Evolutionary conservation across 139 green algal species (phyloP).

Genomic region (Yamagishiella unicocca): DNA sequence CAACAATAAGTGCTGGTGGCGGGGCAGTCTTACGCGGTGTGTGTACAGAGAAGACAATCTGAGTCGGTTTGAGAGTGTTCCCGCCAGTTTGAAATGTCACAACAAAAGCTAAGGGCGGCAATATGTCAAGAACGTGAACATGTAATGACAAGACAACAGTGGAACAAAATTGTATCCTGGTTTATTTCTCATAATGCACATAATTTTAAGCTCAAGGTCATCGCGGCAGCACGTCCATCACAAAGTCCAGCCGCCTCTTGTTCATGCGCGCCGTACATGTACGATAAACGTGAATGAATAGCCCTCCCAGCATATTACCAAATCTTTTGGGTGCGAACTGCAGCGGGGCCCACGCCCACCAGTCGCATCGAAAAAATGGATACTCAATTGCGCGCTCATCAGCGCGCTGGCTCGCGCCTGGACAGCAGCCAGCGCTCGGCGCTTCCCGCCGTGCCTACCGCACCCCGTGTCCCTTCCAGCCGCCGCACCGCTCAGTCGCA

Average conservation of each 20-base stretch:
- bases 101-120: too few relatives aligned
- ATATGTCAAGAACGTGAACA: too few relatives aligned
- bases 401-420: conserved; percentile 25
- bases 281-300: background rate
- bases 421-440: conserved; percentile 11
- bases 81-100: too few relatives aligned
- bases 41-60: too few relatives aligned
- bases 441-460: conserved; percentile 2
- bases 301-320: background rate
- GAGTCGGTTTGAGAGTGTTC: too few relatives aligned
- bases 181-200: too few relatives aligned
- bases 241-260: background rate
- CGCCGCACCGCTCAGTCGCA: background rate
- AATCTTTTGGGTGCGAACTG: background rate
- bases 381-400: conserved; percentile 31
- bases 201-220: too few relatives aligned
- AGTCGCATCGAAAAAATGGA: conserved; percentile 27
- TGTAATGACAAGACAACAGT: too few relatives aligned
- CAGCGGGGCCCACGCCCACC: background rate
- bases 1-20: too few relatives aligned
- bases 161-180: too few relatives aligned
- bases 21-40: too few relatives aligned
- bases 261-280: background rate
- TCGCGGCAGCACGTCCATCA: too few relatives aligned
- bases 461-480: background rate